Percentiles rank a stretch among this genome's conserved stretches.
These are phyloP conservation scores for Chondrostereum purpureum DNA, from an alignment of 1,284 basidiomycete species.

Conservation along the genomic window DNA sequence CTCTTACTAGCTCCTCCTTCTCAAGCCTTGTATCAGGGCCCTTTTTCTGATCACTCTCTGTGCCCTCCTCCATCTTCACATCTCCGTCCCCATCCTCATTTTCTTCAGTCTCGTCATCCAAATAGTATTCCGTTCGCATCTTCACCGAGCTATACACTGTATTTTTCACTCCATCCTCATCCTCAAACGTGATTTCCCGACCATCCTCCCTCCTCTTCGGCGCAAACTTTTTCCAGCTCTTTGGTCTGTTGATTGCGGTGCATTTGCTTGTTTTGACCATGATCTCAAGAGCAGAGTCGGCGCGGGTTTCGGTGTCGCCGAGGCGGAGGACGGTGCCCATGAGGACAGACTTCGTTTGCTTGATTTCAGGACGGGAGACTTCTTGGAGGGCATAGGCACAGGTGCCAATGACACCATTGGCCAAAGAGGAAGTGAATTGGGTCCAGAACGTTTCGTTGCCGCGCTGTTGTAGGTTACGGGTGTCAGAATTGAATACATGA, in stretches of 20 bases:
- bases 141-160: constrained; percentile 46
- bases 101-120: constrained; percentile 36
- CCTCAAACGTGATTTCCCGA: constrained; percentile 21
- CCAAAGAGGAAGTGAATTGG: constrained; percentile 40
- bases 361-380: constrained; percentile 64
- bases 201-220: constrained; percentile 30
- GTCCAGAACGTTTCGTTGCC: constrained; percentile 77
- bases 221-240: constrained; percentile 79
- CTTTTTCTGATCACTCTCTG: constrained; percentile 21
- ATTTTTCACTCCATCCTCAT: constrained; percentile 28
- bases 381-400: constrained; percentile 67
- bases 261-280: constrained; percentile 78
- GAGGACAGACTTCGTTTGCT: constrained; percentile 61
- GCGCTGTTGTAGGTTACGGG: constrained; percentile 35
- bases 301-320: constrained; percentile 61
- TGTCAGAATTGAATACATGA: not conserved
- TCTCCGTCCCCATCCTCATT: constrained; percentile 33
- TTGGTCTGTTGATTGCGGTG: constrained; percentile 67
- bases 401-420: constrained; percentile 56
- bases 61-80: constrained; percentile 17
- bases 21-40: constrained; percentile 46
- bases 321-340: constrained; percentile 62
- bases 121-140: constrained; percentile 51
- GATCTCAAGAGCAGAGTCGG: constrained; percentile 71
- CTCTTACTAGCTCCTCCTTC: constrained; percentile 71